phyloP scores from a whole-genome alignment of 805 yeast species.

The Sugiyamaella qingdaonensis region DNA sequence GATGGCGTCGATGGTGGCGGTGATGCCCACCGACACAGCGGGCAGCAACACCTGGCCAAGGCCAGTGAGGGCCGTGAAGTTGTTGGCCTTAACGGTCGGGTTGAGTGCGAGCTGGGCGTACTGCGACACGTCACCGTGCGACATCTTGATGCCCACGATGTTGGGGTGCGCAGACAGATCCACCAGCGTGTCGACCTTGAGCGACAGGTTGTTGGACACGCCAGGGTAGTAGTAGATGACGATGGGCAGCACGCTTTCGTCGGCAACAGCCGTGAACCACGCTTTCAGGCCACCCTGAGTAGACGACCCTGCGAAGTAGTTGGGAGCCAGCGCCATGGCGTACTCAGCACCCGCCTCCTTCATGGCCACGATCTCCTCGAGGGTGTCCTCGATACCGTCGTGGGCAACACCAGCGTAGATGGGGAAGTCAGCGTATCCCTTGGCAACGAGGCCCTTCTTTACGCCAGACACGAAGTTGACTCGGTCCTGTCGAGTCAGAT shows the following conservation, averaged over 20 bases:
- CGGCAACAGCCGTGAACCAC: conserved; percentile 44
- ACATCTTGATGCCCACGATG: conserved; percentile 48
- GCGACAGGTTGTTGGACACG: conserved; percentile 41
- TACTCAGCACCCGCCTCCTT: conserved; percentile 29
- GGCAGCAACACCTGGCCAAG: conserved; percentile 50
- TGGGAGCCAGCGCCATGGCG: conserved; percentile 40
- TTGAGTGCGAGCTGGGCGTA: conserved; percentile 44
- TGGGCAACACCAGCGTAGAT: conserved; percentile 49
- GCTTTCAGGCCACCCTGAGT: conserved; percentile 45
- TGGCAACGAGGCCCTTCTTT: conserved; percentile 33
- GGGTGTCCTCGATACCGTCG: conserved; percentile 43
- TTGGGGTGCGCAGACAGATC: conserved; percentile 44
- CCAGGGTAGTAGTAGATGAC: conserved; percentile 48
- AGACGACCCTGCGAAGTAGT: conserved; percentile 46
- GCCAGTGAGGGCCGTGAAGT: conserved; percentile 47
- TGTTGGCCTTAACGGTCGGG: conserved; percentile 36
- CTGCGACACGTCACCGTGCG: conserved; percentile 48
- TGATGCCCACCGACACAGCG: conserved; percentile 43
- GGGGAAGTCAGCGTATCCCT: conserved; percentile 38
- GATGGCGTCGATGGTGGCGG: conserved; percentile 51
- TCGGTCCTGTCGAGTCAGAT: conserved; percentile 46
- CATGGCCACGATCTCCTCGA: conserved; percentile 31
- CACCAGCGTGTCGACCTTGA: conserved; percentile 38
- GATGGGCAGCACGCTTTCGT: conserved; percentile 40
- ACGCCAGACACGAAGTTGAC: conserved; percentile 26